Conservation (phyloP, 305 asterid genomes). For the Solanum chacoense region DNA sequence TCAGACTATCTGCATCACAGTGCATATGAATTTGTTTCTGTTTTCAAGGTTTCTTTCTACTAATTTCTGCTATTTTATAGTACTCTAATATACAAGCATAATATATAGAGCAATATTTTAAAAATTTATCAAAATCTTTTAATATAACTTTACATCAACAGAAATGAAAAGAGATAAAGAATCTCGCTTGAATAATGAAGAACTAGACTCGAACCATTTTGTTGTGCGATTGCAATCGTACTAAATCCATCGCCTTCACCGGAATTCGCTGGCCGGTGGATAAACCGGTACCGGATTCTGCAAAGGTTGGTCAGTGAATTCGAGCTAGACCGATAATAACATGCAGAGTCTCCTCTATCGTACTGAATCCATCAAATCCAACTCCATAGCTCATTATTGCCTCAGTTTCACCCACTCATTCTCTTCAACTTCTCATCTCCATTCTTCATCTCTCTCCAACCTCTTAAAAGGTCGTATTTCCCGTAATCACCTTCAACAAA, state of each 20-base stretch:
- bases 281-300: slow-evolving; percentile 31
- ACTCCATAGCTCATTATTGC: not conserved
- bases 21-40: not conserved
- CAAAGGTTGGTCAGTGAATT: slow-evolving; percentile 11
- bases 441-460: slow-evolving; percentile 14
- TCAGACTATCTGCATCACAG: not conserved
- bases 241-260: slow-evolving; percentile 10
- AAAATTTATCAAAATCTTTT: no score
- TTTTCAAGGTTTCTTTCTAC: not conserved
- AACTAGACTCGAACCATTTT: not conserved
- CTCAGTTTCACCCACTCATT: not conserved
- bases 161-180: no score
- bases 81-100: no score
- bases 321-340: slow-evolving; percentile 10
- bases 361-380: not conserved
- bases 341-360: not conserved
- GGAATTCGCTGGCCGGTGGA: slow-evolving; percentile 55
- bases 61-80: not conserved
- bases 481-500: slow-evolving; percentile 43
- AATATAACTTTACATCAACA: no score
- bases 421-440: not conserved
- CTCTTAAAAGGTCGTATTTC: slow-evolving; percentile 38
- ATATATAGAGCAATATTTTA: not conserved
- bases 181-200: not conserved
- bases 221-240: slow-evolving; percentile 12